Evolutionary conservation across 345 rosid species (phyloP).

Genomic region (Acer campestre): DNA sequence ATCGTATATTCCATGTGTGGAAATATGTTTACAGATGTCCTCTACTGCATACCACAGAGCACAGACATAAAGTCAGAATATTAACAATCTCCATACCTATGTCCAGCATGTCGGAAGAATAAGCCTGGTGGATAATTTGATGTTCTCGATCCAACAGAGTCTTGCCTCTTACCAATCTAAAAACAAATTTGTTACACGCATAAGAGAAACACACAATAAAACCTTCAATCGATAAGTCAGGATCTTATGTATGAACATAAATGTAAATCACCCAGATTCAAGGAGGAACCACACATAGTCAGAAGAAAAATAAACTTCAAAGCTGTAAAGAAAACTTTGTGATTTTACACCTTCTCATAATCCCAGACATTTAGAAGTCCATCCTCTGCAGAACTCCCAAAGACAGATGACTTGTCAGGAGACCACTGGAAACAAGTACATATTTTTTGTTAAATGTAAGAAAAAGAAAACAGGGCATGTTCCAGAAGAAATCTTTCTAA

Average conservation of each 20-base stretch:
- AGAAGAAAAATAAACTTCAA: background rate
- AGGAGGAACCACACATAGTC: background rate
- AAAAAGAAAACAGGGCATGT: background rate
- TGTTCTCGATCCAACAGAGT: slow-evolving; percentile 32
- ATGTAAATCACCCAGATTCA: background rate
- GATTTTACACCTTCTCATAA: slow-evolving; percentile 63
- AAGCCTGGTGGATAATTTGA: slow-evolving; percentile 57
- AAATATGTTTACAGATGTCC: background rate
- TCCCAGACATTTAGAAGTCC: slow-evolving; percentile 95
- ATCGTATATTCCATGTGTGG: no score
- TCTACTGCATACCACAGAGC: background rate
- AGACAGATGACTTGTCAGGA: slow-evolving; percentile 86
- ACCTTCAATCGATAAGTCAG: background rate
- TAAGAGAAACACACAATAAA: background rate
- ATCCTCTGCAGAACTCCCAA: slow-evolving; percentile 96
- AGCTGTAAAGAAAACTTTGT: slow-evolving; percentile 1
- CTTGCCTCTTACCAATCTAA: slow-evolving; percentile 53
- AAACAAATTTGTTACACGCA: background rate
- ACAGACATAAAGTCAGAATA: background rate
- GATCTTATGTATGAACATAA: background rate
- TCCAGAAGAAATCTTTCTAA: background rate
- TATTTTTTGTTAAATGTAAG: slow-evolving; percentile 3
- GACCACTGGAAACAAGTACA: slow-evolving; percentile 62
- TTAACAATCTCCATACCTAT: slow-evolving; percentile 38
- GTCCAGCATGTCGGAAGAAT: slow-evolving; percentile 73